Base-by-base conservation (phyloP, 2,329 filamentous ascomycete species). In the Coniochaeta ligniaria region DNA sequence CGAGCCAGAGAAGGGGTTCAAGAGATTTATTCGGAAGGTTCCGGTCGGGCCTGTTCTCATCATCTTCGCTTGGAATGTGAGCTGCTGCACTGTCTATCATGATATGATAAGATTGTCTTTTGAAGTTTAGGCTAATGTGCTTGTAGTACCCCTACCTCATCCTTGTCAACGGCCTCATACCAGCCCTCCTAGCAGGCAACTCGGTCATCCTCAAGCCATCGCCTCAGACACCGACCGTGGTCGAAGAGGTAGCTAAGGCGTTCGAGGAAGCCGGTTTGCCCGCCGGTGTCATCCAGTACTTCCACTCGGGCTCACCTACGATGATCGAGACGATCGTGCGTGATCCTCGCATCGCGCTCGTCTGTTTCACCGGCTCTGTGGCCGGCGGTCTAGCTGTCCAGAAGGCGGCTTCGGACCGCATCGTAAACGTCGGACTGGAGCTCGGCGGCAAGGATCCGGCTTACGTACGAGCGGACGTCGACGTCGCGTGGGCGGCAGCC, bases 351-450 rank as follows among this genome's bases (percentile, higher is more conserved):
- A 84, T 98, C 64, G 83, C 89, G 59, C 82, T 92, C 36, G 85
- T 98, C 59, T 96, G 92, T 80, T 98, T 98, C 75, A 98, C 94
- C 0, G 94, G 94, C 38, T 96, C 93, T 7, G 92, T 96, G 11
- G 89, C 90, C 12, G 92, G 91, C 60, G 94, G 94, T 17, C 78
- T 97, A 59, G 87, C 91, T 1, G 90, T 97, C 26, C 92, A 96
- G 71, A 87, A 87, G 71, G 91, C 92, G 6, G 93, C 92, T 1
- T 83, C 91, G 26, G 90, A 93, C 69, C 87, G 94, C 41, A 84
- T 96, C 58, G 88, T 96, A 65, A 87, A 88, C 63, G 91, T 98
- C 54, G 91, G 92, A 1, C 82, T 98, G 41, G 94, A 98, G 76
- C 86, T 98, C 31, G 94, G 94, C 65, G 94, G 94, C 65, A 98